phyloP scores from a whole-genome alignment of 495 filamentous ascomycete genomes.

The Penicillium crystallinum region DNA sequence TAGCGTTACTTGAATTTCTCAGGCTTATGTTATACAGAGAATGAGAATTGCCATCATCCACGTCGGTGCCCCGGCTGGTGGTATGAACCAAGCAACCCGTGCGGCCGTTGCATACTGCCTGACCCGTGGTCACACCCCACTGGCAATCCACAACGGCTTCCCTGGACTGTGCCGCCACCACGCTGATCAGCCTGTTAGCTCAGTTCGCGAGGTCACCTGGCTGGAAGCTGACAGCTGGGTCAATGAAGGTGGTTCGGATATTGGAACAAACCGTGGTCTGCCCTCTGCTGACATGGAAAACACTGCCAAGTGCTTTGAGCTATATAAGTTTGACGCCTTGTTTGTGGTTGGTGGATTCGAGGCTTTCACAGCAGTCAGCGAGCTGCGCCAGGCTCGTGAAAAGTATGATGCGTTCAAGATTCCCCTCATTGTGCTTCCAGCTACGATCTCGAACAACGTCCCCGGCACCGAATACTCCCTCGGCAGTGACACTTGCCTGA shows the following conservation, averaged over 20 bases:
- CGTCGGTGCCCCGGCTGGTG: constrained; percentile 95
- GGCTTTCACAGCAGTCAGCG: constrained; percentile 85
- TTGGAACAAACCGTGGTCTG: constrained; percentile 92
- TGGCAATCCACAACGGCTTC: constrained; percentile 96
- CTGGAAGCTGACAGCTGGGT: constrained; percentile 94
- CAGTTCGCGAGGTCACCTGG: constrained; percentile 83
- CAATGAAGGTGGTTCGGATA: constrained; percentile 93
- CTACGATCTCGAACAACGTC: constrained; percentile 98
- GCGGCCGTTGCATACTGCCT: constrained; percentile 95
- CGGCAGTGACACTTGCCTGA: constrained; percentile 94
- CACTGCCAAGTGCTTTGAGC: constrained; percentile 78
- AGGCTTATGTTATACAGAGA: constrained; percentile 47
- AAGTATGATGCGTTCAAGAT: constrained; percentile 84
- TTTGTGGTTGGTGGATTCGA: constrained; percentile 97
- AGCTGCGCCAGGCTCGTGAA: constrained; percentile 74
- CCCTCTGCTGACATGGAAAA: constrained; percentile 76
- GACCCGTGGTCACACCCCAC: constrained; percentile 82
- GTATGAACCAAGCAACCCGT: constrained; percentile 96
- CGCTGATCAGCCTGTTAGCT: constrained; percentile 68
- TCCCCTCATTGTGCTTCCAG: constrained; percentile 85
- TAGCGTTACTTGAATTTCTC: neutral
- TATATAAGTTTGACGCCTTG: constrained; percentile 83
- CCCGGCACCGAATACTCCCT: constrained; percentile 96
- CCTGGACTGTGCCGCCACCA: constrained; percentile 91
- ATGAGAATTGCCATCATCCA: constrained; percentile 96